Percentiles rank a stretch among this genome's conserved stretches.
These are phyloP conservation scores for Barnettozyma hawaiiensis DNA, from an alignment of 1,139 yeast species.

Conservation along the genomic window DNA sequence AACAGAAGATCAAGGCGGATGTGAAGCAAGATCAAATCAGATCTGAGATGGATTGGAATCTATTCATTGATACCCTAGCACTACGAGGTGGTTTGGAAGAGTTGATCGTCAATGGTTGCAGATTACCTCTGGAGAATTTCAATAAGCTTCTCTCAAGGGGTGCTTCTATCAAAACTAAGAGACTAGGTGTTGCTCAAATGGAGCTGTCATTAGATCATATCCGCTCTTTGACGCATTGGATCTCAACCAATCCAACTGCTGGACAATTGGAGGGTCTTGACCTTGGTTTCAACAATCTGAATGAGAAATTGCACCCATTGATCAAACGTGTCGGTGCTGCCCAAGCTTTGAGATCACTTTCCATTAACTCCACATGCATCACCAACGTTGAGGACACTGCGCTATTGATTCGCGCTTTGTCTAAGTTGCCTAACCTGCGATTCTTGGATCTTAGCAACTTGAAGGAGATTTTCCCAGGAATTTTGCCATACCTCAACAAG, in stretches of 20 bases:
- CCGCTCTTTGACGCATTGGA: slow-evolving; percentile 55
- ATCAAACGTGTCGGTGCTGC: slow-evolving; percentile 27
- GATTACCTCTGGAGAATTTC: slow-evolving; percentile 45
- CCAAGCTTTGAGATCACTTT: slow-evolving; percentile 44
- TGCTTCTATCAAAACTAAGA: slow-evolving; percentile 48
- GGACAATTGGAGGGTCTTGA: slow-evolving; percentile 70
- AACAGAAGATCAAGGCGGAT: slow-evolving; percentile 57
- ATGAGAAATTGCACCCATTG: slow-evolving; percentile 40
- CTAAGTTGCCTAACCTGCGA: slow-evolving; percentile 51
- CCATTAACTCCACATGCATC: slow-evolving; percentile 65
- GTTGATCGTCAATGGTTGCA: slow-evolving; percentile 75
- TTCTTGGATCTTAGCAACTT: slow-evolving; percentile 75
- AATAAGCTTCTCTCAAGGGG: slow-evolving; percentile 47
- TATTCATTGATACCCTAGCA: slow-evolving; percentile 54
- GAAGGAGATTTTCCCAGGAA: slow-evolving; percentile 67
- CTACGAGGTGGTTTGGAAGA: slow-evolving; percentile 75
- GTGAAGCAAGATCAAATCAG: slow-evolving; percentile 48
- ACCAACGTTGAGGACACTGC: slow-evolving; percentile 48
- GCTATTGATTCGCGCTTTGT: slow-evolving; percentile 45
- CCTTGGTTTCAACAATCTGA: slow-evolving; percentile 74
- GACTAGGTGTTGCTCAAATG: slow-evolving; percentile 74
- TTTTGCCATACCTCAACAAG: slow-evolving; percentile 55
- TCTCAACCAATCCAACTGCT: slow-evolving; percentile 28
- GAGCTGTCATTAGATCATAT: slow-evolving; percentile 57
- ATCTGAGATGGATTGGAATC: slow-evolving; percentile 69